These are phyloP conservation scores for Rhizopogon salebrosus DNA, from an alignment of 768 basidiomycete species.

Conservation along the genomic window DNA sequence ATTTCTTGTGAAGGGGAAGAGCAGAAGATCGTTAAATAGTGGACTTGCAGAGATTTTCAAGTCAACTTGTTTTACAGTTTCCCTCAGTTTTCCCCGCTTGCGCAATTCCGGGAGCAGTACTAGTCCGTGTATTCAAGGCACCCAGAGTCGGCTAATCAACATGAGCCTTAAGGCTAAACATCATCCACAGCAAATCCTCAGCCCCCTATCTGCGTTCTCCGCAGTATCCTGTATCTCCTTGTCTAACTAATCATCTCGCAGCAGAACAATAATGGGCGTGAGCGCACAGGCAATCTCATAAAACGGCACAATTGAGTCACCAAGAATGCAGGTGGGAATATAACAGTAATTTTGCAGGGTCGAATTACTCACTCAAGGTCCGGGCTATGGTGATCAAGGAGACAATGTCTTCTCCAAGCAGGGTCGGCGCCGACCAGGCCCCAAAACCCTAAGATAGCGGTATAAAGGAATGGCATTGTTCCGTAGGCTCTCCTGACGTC, in stretches of 20 bases:
- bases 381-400: not conserved
- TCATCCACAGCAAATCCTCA: not conserved
- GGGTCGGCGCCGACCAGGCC: not conserved
- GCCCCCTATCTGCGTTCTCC: not conserved
- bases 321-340: constrained; percentile 13
- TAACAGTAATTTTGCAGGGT: not conserved
- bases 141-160: constrained; percentile 17
- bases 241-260: not conserved
- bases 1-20: not conserved
- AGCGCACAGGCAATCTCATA: constrained; percentile 12
- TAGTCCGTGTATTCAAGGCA: constrained; percentile 14
- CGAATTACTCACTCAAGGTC: constrained; percentile 4
- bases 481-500: not conserved
- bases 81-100: not conserved
- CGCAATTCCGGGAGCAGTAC: not conserved
- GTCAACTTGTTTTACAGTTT: constrained; percentile 4
- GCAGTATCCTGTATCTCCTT: constrained; percentile 9
- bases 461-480: constrained; percentile 3
- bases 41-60: not conserved
- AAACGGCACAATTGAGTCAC: constrained; percentile 3
- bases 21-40: constrained; percentile 4
- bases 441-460: not conserved
- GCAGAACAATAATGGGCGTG: not conserved
- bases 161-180: not conserved
- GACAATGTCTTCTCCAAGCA: not conserved